Evolutionary conservation across 345 rosid species (phyloP), one percentile per base, ranked within the genome.

Genomic region (Brassica napus): DNA sequence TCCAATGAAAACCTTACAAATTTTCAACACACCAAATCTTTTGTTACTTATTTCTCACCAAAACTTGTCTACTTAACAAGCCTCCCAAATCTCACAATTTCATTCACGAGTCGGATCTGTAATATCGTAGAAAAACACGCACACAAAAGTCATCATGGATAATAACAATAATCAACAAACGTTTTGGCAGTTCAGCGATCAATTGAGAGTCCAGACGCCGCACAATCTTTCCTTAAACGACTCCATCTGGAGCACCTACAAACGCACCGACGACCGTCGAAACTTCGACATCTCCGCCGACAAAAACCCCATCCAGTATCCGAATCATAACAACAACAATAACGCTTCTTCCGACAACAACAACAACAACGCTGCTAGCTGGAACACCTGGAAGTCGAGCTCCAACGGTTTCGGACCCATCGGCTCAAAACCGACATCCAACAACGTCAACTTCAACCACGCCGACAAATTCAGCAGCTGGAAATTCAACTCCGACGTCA

Each of bases 181-280:
- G 0, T 96, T 96, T 83, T 93, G 88, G 86, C 97, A 93, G 62
- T 96, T 96, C 89, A 92, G 98, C 70, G 99, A 96, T 78, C 97
- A 96, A 76, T 82, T 96, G n/a, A 84, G 99, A 82, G 63, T 85
- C 11, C 97, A 95, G 12, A 73, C 84, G 6, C 82, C 91, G 0
- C 55, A 68, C 10, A 89, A 85, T 84, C 86, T 92, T 16, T 92
- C 98, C 3, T 88, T 90, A 57, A 92, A 88, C 69, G 97, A 96
- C 58, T 93, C 99, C 1, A 96, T 96, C 52, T 96, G 99, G 99
- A 89, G 95, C 91, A 83, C 74, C 9, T 81, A 85, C 11, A 93
- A 88, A 79, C 79, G 90, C 81, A 84, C 89, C 14, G 92, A 86
- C 30, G 90, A 93, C 44, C 87, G 97, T 78, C 82, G 82, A 77